A percentile compares a stretch with the other conserved stretches of the same genome.
phyloP scores from a whole-genome alignment of 83 land plant species.

The Diphasiastrum complanatum region DNA sequence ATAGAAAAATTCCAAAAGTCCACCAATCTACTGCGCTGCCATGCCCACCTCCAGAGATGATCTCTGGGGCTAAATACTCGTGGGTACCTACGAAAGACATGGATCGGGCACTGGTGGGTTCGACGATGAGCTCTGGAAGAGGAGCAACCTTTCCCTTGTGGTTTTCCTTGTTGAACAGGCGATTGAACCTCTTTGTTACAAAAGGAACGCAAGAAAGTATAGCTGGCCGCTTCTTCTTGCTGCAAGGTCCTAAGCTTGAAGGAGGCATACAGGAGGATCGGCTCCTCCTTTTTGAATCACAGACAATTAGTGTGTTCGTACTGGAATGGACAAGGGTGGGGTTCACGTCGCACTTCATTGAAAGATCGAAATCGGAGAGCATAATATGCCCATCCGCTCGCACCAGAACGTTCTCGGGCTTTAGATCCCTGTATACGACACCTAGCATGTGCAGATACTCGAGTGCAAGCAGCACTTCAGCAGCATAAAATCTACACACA shows the following conservation, averaged over 20 bases:
- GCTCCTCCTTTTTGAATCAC: neutral
- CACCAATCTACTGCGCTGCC: constrained; percentile 73
- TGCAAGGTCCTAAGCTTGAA: neutral
- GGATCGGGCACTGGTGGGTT: constrained; percentile 51
- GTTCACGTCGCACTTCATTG: constrained; percentile 35
- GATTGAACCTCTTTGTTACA: neutral
- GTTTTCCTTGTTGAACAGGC: neutral
- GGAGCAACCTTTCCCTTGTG: neutral
- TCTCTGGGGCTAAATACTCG: constrained; percentile 70
- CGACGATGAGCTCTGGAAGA: constrained; percentile 46
- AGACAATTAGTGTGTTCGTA: neutral
- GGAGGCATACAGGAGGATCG: constrained; percentile 17
- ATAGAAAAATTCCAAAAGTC: constrained; percentile 61
- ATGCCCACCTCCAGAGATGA: constrained; percentile 49
- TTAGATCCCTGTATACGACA: constrained; percentile 53
- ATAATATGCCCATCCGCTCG: constrained; percentile 57
- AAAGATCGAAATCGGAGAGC: constrained; percentile 68
- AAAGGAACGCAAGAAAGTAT: neutral
- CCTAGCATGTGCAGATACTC: constrained; percentile 52
- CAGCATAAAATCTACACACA: constrained; percentile 30
- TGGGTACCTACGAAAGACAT: constrained; percentile 65
- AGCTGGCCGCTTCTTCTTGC: no score
- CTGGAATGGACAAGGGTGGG: constrained; percentile 25
- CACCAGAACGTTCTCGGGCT: constrained; percentile 61
- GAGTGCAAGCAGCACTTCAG: constrained; percentile 55